Evolutionary conservation across 2,329 filamentous ascomycete species (phyloP).

Genomic region (Phyllachora maydis): DNA sequence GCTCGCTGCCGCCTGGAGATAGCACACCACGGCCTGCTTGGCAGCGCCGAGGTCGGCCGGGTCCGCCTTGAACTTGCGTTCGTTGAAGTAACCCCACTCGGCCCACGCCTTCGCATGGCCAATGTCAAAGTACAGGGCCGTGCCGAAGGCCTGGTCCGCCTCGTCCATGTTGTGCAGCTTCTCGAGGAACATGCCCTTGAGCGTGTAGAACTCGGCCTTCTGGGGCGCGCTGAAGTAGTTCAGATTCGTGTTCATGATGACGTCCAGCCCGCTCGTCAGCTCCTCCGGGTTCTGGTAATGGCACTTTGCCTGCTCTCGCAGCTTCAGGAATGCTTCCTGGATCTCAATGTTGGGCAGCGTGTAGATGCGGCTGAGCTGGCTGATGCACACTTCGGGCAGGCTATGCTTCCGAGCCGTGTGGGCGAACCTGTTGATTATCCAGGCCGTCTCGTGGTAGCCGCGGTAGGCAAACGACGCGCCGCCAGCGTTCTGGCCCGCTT

Average conservation of each 20-base stretch:
- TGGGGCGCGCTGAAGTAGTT: conserved; percentile 94
- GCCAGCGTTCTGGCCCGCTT: conserved; percentile 59
- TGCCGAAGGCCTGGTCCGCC: conserved; percentile 84
- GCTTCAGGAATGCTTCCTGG: conserved; percentile 93
- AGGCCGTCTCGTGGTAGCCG: conserved; percentile 95
- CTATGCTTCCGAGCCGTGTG: conserved; percentile 96
- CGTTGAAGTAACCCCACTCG: conserved; percentile 97
- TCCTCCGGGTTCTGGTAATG: conserved; percentile 94
- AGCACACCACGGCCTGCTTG: conserved; percentile 84
- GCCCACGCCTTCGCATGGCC: conserved; percentile 94
- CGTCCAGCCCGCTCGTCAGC: conserved; percentile 78
- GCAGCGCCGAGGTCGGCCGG: conserved; percentile 65
- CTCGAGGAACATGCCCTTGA: conserved; percentile 98
- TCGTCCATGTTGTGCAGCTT: conserved; percentile 82
- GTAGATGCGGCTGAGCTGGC: conserved; percentile 91
- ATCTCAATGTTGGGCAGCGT: conserved; percentile 99
- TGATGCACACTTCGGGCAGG: conserved; percentile 92
- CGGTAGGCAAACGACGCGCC: conserved; percentile 91
- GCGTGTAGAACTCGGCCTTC: conserved; percentile 96
- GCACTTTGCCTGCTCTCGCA: conserved; percentile 96
- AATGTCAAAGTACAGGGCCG: conserved; percentile 88
- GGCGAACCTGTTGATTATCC: conserved; percentile 98
- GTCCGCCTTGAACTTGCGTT: conserved; percentile 86
- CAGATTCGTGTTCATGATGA: conserved; percentile 98
- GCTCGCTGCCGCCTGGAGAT: conserved; percentile 83